Evolutionary conservation across 2,329 filamentous ascomycete species (phyloP), one percentile per base, ranked within the genome.

Genomic region (Acrocalymma vagum): DNA sequence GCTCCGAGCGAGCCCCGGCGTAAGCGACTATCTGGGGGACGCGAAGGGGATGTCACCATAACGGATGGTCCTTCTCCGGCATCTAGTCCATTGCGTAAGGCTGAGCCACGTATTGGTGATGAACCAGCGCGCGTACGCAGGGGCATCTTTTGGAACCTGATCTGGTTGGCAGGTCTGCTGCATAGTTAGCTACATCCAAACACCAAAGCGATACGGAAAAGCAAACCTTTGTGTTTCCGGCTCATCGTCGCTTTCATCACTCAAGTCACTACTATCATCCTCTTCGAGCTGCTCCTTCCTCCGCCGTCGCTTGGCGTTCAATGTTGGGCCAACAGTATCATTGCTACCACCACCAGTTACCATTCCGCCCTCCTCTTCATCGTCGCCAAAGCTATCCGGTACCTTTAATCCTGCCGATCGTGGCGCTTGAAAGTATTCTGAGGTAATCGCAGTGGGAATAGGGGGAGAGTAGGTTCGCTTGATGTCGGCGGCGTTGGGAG

Each of bases 101-200:
- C 55, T 9, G 66, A 69, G 24, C 65, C 64, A 15, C 54, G 66
- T 24, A 88, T 85, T 3, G 93, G 93, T 31, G 93, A 96, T 1
- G 92, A 96, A 9, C 90, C 93, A 17, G 92, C 89, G 40, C 93
- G 85, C 53, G 84, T 85, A 20, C 92, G 83, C 28, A 96, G 81
- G 1, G 94, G 93, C 89, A 96, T 93, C 72, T 97, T 97, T 32
- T 88, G 85, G 70, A 99, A 99, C 63, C 93, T 92, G 67, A 97
- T 96, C 67, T 95, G 90, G 65, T 95, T 90, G 3, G 87, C 87
- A 29, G 88, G 87, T 38, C 87, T 63, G 45, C 43, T 33, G 24
- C n/a, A n/a, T n/a, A n/a, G n/a, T 29, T 23, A 25, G 15, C 31
- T 23, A 5, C 11, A 13, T 17, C 14, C 18, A 3, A 21, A 13